Conservation (phyloP, 257 asterid genomes). For the Solanum rostratum region DNA sequence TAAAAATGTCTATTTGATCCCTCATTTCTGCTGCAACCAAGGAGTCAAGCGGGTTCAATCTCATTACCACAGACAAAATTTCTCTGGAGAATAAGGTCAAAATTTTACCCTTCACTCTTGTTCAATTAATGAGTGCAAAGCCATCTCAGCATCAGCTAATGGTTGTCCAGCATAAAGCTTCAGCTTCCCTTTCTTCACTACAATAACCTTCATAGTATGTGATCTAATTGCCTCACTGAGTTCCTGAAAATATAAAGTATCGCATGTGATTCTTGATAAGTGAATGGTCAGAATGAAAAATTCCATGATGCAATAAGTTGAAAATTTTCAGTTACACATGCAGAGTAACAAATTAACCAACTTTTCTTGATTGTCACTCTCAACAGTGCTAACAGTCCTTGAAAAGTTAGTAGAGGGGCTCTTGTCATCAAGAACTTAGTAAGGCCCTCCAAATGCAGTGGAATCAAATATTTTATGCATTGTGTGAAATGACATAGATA, state of each 20-base stretch:
- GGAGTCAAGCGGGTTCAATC: background rate
- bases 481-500: background rate
- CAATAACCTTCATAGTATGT: constrained; percentile 29
- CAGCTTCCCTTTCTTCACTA: constrained; percentile 76
- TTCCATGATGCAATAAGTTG: background rate
- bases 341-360: background rate
- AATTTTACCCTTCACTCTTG: constrained; percentile 4
- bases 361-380: background rate
- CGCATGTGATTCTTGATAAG: background rate
- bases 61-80: background rate
- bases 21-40: background rate
- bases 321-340: background rate
- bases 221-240: constrained; percentile 35
- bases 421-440: background rate
- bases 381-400: background rate
- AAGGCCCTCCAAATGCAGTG: background rate
- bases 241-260: constrained; percentile 36
- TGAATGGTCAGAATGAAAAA: background rate
- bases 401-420: background rate
- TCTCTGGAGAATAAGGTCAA: background rate
- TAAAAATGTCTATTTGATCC: too few species aligned
- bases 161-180: constrained; percentile 87
- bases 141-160: constrained; percentile 66
- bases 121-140: constrained; percentile 36
- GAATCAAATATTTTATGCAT: background rate